A percentile compares a stretch with the other conserved stretches of the same genome.
These are phyloP conservation scores for Kokia cookei DNA, from an alignment of 441 rosid species.

Conservation along the genomic window DNA sequence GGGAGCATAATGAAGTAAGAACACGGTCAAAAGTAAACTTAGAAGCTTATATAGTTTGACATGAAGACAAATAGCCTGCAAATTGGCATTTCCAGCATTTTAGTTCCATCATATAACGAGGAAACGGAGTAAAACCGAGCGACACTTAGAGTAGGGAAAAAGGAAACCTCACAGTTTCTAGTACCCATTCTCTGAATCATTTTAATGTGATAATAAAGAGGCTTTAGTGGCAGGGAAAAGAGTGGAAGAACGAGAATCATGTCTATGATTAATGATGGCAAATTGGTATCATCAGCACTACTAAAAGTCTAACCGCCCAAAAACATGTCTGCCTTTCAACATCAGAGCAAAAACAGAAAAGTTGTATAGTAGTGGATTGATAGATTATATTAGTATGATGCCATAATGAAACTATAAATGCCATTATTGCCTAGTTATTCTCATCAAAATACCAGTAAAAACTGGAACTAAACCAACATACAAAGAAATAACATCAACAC, in stretches of 20 bases:
- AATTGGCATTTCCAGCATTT: not conserved
- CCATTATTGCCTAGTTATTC: not conserved
- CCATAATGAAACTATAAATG: not conserved
- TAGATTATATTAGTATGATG: not conserved
- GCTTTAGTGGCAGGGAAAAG: not conserved
- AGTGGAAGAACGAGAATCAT: not conserved
- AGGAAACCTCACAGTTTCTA: not conserved
- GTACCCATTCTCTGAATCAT: not conserved
- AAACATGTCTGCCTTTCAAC: not conserved
- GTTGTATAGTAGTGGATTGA: not conserved
- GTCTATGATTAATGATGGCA: not conserved
- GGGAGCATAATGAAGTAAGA: not conserved
- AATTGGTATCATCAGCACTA: not conserved
- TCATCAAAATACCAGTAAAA: not conserved
- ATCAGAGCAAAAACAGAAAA: not conserved
- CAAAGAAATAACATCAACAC: not conserved
- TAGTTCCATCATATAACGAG: not conserved
- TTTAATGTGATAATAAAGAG: not conserved
- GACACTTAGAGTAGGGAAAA: not conserved
- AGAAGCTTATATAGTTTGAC: not conserved
- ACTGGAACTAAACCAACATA: not conserved
- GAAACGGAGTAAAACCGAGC: not conserved
- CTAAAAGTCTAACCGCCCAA: not conserved
- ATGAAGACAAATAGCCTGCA: not conserved
- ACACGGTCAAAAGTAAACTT: not conserved